These are phyloP conservation scores for Penicillium sp. DNA, from an alignment of 2,329 filamentous ascomycete species.

Conservation along the genomic window DNA sequence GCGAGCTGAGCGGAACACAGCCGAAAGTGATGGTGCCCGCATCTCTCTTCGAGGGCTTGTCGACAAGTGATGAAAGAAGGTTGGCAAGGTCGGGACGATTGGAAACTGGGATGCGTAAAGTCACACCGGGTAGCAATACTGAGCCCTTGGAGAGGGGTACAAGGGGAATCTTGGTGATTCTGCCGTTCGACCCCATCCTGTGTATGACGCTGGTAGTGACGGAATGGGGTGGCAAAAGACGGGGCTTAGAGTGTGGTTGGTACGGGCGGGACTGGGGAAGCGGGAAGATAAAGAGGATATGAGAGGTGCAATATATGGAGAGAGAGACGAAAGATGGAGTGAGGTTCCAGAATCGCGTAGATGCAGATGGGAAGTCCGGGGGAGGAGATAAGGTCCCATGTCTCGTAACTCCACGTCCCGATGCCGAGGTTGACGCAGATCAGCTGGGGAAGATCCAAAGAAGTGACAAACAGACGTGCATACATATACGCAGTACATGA, in stretches of 20 bases:
- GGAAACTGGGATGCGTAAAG: conserved; percentile 77
- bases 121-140: conserved; percentile 80
- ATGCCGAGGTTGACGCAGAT: conserved; percentile 36
- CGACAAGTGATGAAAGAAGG: conserved; percentile 79
- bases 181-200: conserved; percentile 39
- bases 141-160: conserved; percentile 76
- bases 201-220: conserved; percentile 11
- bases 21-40: conserved; percentile 71
- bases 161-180: conserved; percentile 59
- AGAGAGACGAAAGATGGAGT: conserved; percentile 3
- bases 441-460: conserved; percentile 8
- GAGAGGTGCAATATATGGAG: not conserved
- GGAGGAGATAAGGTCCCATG: conserved; percentile 29
- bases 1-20: conserved; percentile 80
- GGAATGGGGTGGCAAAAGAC: conserved; percentile 10
- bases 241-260: not conserved
- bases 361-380: conserved; percentile 30
- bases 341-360: conserved; percentile 34
- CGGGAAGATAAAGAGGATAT: conserved; percentile 1
- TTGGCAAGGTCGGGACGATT: conserved; percentile 84
- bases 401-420: conserved; percentile 31
- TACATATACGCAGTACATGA: not conserved
- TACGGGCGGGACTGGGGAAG: not conserved
- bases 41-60: conserved; percentile 61
- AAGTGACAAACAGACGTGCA: too few species aligned